These are phyloP conservation scores for Lachnellula hyalina DNA, from an alignment of 2,329 filamentous ascomycete genomes.

Conservation along the genomic window DNA sequence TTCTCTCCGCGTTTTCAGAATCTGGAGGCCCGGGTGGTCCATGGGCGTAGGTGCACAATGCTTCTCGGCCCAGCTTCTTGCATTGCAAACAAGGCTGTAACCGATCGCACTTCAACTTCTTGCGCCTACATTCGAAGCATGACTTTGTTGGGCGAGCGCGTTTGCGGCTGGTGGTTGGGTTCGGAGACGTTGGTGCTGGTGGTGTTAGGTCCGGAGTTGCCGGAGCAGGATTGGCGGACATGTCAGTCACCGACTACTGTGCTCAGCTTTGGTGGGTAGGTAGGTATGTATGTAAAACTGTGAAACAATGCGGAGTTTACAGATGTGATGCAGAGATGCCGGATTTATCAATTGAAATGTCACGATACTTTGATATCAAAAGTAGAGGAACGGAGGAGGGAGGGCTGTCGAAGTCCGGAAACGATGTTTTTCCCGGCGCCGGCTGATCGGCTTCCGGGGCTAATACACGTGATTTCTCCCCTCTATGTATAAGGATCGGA, in stretches of 20 bases:
- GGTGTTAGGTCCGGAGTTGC: neutral
- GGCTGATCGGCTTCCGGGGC: neutral
- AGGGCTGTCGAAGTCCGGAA: neutral
- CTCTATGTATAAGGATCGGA: too few species aligned
- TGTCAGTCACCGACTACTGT: neutral
- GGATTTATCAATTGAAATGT: neutral
- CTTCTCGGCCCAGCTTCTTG: slow-evolving; percentile 7
- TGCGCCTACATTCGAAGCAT: slow-evolving; percentile 51
- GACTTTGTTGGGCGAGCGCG: slow-evolving; percentile 50
- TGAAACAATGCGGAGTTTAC: too few species aligned
- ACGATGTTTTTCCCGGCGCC: neutral
- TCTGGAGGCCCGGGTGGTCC: neutral
- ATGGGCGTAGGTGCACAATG: slow-evolving; percentile 2
- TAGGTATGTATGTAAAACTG: too few species aligned
- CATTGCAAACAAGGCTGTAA: slow-evolving; percentile 51
- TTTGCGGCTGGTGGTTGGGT: neutral
- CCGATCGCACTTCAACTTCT: slow-evolving; percentile 52
- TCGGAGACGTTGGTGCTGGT: neutral
- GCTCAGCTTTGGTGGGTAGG: too few species aligned
- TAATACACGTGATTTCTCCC: neutral
- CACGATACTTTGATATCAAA: neutral
- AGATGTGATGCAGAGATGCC: too few species aligned
- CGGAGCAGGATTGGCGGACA: neutral
- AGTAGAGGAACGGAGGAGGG: neutral
- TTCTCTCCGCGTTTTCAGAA: neutral